Evolutionary conservation across 192 early-diverging fungal species (phyloP), one percentile per base, ranked within the genome.

Genomic region (Entophlyctis luteolus): DNA sequence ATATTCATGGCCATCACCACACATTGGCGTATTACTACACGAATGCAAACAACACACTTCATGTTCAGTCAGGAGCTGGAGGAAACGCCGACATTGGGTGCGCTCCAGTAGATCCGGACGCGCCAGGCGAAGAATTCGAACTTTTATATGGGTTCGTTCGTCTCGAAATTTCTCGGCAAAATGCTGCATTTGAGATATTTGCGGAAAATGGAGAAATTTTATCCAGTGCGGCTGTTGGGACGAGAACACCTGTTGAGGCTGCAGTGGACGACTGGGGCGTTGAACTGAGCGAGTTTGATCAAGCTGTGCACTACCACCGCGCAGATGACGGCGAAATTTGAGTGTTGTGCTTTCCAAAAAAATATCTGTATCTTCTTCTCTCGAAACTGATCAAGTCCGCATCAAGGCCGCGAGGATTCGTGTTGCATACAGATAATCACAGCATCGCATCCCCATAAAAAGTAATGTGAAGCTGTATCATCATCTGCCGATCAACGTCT

Each of bases 1-100:
- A 59, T 48, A 59, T 69, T 4, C 42, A 58, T 46, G 55, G 67
- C 10, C 56, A 69, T 37, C 49, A 57, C 27, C 67, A 59, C 56
- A 58, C 56, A 3, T 6, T 59, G 8, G 35, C 49, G 5, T 69
- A 46, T 47, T 55, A 63, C 29, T 32, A 32, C 47, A 32, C 36
- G 16, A 47, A 60, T 27, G 25, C 18, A 4, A 27, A n/a, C 37
- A 18, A 22, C 4, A 69, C 56, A 25, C 6, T 69, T 18, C 38
- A 60, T 5, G 36, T 69, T 20, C 42, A 48, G 42, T 29, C 22
- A 46, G 67, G 67, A 4, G 16, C 67, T 42, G 56, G 55, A 5
- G 67, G 67, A 27, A 69, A 60, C 39, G 25, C 31, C 14, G 67
- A 60, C 36, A 48, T 18, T n/a, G 12, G 35, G 29, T 59, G 67